A percentile compares a stretch with the other conserved stretches of the same genome.
Conservation (phyloP, 257 asterid genomes). For the Anisodus tanguticus region DNA sequence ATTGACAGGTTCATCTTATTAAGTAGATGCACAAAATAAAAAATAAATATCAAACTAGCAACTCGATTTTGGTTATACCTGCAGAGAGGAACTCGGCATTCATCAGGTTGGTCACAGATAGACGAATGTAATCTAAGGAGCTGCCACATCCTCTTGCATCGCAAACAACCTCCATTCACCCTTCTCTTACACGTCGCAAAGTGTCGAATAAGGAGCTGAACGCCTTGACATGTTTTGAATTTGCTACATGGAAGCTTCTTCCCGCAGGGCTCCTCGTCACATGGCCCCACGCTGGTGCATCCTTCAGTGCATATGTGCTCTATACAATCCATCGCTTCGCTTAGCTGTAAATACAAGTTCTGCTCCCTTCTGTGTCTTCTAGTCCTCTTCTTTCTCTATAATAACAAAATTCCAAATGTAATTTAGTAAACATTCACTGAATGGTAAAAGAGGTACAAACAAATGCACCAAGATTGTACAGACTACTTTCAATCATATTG, state of each 20-base stretch:
- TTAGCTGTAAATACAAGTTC: slow-evolving; percentile 64
- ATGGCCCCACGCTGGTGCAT: slow-evolving; percentile 82
- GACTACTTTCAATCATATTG: neutral
- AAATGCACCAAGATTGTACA: neutral
- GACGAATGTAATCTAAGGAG: slow-evolving; percentile 78
- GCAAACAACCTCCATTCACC: slow-evolving; percentile 78
- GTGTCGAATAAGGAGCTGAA: slow-evolving; percentile 80
- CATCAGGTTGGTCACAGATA: slow-evolving; percentile 71
- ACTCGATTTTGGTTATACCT: slow-evolving; percentile 48
- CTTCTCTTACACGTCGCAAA: slow-evolving; percentile 74
- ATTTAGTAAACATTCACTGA: neutral
- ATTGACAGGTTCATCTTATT: neutral
- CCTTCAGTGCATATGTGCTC: slow-evolving; percentile 91
- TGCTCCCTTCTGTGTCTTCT: slow-evolving; percentile 66
- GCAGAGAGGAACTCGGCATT: slow-evolving; percentile 88
- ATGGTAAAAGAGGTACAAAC: slow-evolving; percentile 3
- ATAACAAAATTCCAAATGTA: slow-evolving; percentile 14
- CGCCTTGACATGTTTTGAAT: slow-evolving; percentile 80
- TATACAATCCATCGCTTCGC: slow-evolving; percentile 91
- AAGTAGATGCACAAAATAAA: neutral
- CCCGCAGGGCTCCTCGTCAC: slow-evolving; percentile 54
- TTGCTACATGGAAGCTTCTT: slow-evolving; percentile 78
- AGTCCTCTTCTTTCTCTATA: slow-evolving; percentile 69
- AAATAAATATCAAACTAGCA: neutral
- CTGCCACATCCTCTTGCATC: slow-evolving; percentile 96